These are phyloP conservation scores for Litchi chinensis DNA, from an alignment of 345 rosid genomes.

Conservation along the genomic window DNA sequence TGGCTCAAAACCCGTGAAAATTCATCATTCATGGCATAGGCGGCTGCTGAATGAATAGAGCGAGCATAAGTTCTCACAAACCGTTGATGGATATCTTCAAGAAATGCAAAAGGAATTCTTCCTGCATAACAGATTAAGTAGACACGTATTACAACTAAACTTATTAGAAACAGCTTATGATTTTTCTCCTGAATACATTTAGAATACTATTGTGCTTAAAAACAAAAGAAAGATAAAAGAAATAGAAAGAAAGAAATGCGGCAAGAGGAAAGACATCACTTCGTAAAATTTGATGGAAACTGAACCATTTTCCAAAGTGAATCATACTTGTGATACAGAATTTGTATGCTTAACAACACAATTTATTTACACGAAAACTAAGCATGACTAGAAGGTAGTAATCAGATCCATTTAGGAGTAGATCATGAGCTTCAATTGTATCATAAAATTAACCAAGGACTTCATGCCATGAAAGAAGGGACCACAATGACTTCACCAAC, in stretches of 20 bases:
- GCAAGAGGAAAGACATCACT: neutral
- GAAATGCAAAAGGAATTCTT: conserved; percentile 50
- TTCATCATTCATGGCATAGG: conserved; percentile 62
- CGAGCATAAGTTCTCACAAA: conserved; percentile 43
- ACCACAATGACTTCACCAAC: neutral
- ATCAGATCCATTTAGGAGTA: neutral
- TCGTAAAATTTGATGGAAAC: neutral
- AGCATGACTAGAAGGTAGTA: neutral
- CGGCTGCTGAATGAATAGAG: conserved; percentile 41
- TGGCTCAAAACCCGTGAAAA: conserved; percentile 51
- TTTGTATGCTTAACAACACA: neutral
- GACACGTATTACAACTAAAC: neutral
- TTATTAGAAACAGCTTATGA: neutral
- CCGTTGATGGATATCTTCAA: conserved; percentile 48
- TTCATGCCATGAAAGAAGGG: neutral
- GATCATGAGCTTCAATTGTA: neutral
- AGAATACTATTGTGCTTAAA: neutral
- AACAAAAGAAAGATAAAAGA: neutral
- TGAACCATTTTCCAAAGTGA: neutral
- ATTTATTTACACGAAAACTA: neutral
- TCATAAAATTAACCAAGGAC: neutral
- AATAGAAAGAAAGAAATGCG: neutral
- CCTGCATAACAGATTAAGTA: conserved; percentile 29
- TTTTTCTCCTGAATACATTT: neutral
- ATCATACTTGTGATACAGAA: neutral